Base-by-base conservation (phyloP, 2,329 filamentous ascomycete genomes). In the Blumeriella jaapii region DNA sequence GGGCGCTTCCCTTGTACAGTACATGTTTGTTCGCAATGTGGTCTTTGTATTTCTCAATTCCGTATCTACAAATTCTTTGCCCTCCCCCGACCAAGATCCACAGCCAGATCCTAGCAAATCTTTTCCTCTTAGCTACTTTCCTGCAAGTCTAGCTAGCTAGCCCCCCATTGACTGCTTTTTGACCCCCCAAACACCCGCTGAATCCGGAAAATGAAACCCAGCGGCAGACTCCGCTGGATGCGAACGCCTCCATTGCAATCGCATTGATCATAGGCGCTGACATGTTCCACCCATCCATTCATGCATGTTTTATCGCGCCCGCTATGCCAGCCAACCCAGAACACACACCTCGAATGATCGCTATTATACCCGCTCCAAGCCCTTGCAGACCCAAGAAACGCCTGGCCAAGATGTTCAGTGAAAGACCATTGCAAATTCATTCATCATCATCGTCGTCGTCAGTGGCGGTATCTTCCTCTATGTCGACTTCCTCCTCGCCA, bases 361-460 rank as follows among this genome's bases (percentile, higher is more conserved):
- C 31, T 25, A 13, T 28, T 16, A 14, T 18, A 18, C 23, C 14
- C 31, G 23, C 16, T 17, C 23, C 24, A 20, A 19, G n/a, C 7
- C 12, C 7, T 28, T 27, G 27, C 24, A 28, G 22, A 34, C n/a
- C 31, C 31, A 34, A 10, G n/a, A n/a, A 29, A 39, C 26, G 8
- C 26, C 32, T 10, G n/a, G 26, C 31, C 15, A 31, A 31, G 19
- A 12, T 35, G 12, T 20, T 22, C 20, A 24, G 22, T 8, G 7
- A 8, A 8, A 8, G 12, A 38, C 10, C 12, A 16, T 20, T 18
- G 12, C 11, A 4, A 22, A 34, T 22, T 41, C 15, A 38, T 19
- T 48, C 38, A 44, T 47, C 39, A 17, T 52, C 49, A 17, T 53
- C 44, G 7, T 39, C 44, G 11, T 49, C 48, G 11, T 49, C 48